Conservation (phyloP, 139 green algal species). For the Chlamydomonas urium region DNA sequence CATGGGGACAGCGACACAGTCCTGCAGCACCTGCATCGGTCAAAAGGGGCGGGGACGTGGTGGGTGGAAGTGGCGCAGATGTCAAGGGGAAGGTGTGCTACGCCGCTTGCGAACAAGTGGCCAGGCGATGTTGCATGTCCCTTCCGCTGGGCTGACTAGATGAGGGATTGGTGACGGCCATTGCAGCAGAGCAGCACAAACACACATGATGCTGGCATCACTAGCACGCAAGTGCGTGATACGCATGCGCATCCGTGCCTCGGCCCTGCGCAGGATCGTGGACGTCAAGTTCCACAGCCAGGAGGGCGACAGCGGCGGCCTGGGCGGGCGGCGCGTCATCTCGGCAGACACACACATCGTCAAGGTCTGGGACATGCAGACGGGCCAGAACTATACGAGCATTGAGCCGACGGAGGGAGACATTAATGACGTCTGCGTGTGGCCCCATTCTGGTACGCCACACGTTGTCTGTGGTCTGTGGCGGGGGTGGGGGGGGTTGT, state of each 20-base stretch:
- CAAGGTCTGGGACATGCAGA: constrained; percentile 59
- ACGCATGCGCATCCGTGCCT: background rate
- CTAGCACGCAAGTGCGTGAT: too few species aligned
- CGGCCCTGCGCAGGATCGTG: constrained; percentile 71
- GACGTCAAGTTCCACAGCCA: constrained; percentile 69
- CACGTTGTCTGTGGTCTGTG: background rate
- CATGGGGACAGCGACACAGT: too few species aligned
- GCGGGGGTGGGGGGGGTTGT: background rate
- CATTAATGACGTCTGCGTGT: constrained; percentile 88
- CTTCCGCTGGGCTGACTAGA: too few species aligned
- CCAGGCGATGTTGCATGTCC: too few species aligned
- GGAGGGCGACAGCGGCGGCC: background rate
- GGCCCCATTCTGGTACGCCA: constrained; percentile 55
- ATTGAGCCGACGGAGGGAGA: constrained; percentile 71
- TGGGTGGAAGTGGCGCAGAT: too few species aligned
- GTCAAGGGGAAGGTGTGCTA: too few species aligned
- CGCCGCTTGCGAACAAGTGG: too few species aligned
- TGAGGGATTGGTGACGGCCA: too few species aligned
- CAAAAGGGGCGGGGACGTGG: too few species aligned
- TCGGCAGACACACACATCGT: constrained; percentile 84
- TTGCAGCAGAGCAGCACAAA: too few species aligned
- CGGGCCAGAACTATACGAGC: constrained; percentile 62
- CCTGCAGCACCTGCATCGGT: too few species aligned
- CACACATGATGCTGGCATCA: too few species aligned
- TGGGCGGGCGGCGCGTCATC: constrained; percentile 53